Evolutionary conservation across 2,329 filamentous ascomycete genomes (phyloP), one percentile per base, ranked within the genome.

Genomic region (Nectriaceae sp.): DNA sequence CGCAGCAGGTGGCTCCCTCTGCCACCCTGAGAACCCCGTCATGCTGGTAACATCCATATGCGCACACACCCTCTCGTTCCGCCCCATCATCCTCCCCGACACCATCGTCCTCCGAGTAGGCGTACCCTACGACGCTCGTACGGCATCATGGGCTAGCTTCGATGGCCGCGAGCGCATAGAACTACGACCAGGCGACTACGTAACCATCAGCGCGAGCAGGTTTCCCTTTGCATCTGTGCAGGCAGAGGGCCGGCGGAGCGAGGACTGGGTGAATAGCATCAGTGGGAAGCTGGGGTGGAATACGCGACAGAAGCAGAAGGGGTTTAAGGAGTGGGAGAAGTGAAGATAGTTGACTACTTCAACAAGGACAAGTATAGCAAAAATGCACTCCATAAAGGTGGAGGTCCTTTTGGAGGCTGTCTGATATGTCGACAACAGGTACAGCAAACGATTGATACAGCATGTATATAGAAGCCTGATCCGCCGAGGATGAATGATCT

Each of bases 61-160:
- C 66, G 90, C 94, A 1, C 93, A 97, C 70, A 97, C 93, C 0
- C 78, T 97, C 3, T 96, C 90, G 3, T 97, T 97, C 78, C 82
- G 94, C 11, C 93, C 93, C n/a, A 94, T 97, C 62, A 94, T 97
- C 62, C 78, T 97, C 3, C 94, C 94, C 0, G 94, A 99, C 70
- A 97, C 93, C 0, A 96, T 97, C 53, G 93, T 97, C 1, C 76
- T 99, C 50, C 84, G 94, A 31, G 80, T 96, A 16, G 94, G 93
- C 11, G 92, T 97, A n/a, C 94, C 94, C 0, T 97, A 96, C 67
- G 87, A 95, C 68, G 90, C 92, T 8, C 79, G 94, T 42, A 91
- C 90, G 4, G 88, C 84, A 59, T 92, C 88, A 35, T 99, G 94
- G 93, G 94, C 92, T n/a, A 96, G 90, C 69, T 99, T 99, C 66